phyloP scores from a whole-genome alignment of 2,329 filamentous ascomycete species.

The Mollisiaceae sp. region DNA sequence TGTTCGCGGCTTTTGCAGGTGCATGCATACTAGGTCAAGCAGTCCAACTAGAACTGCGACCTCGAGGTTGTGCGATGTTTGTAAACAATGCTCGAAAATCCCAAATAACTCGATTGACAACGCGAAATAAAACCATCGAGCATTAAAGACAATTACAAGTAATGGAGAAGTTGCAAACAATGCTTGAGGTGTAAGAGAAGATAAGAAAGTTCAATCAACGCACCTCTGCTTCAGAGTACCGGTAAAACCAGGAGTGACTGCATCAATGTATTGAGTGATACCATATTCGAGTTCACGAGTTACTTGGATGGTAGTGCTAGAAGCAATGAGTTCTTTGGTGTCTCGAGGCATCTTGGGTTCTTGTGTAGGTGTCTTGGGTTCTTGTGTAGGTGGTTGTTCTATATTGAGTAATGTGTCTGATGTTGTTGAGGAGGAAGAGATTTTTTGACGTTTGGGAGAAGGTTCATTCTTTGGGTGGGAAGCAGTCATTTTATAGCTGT shows the following conservation, averaged over 20 bases:
- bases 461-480: conserved; percentile 19
- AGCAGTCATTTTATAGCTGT: neutral
- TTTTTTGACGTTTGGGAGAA: conserved; percentile 33
- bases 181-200: neutral
- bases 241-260: conserved; percentile 61
- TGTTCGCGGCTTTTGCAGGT: neutral
- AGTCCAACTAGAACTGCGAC: conserved; percentile 3
- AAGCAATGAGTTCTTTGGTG: neutral
- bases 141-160: neutral
- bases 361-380: conserved; percentile 13
- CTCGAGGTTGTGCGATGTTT: neutral
- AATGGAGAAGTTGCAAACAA: neutral
- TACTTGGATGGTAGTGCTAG: neutral
- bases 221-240: conserved; percentile 72
- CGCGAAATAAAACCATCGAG: neutral
- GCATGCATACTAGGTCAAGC: neutral
- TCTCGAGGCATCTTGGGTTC: conserved; percentile 22
- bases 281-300: conserved; percentile 50
- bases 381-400: neutral
- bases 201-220: conserved; percentile 21
- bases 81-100: neutral
- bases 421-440: conserved; percentile 21
- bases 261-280: conserved; percentile 67
- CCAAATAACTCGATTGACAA: neutral
- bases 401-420: conserved; percentile 7